Base-by-base conservation (phyloP, 345 rosid species). In the Eucalyptus cloeziana region DNA sequence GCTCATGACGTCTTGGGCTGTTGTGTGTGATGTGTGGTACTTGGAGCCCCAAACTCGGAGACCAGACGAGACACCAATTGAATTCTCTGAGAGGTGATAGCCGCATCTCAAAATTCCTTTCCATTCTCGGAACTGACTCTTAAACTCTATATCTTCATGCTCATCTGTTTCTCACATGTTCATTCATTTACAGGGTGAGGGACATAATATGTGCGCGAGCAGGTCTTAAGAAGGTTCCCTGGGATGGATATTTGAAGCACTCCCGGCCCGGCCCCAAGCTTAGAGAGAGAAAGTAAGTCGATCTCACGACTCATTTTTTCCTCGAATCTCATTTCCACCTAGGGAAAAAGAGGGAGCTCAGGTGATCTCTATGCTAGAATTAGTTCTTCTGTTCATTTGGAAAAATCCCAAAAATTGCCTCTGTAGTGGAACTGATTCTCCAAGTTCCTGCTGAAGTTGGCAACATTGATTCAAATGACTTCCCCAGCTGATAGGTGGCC, bases 1-100 rank as follows among this genome's bases (percentile, higher is more conserved):
- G 92, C 99, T 98, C 87, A 97, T 98, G 99, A 96, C 99, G 86
- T 95, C 99, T 31, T 98, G 99, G 99, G 99, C 99, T 62, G 99
- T 98, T 89, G 99, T 98, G 88, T 98, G 99, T 93, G 99, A 97
- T 50, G 99, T 97, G 44, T 98, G 99, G 99, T 98, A 96, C 92
- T 93, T 98, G 92, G 99, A 98, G 90, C 99, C 99, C n/a, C 99
- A 97, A 90, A 96, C 90, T 62, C 91, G 95, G 89, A 95, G 88
- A 93, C 96, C 96, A 31, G 97, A 97, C 76, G 99, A 98, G 94
- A 96, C 99, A 43, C 88, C 95, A 49, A 97, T 97, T 52, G 99
- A 96, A 88, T 98, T 98, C 92, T 98, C 99, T 49, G 99, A 97
- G 96, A 96, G 99, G 99, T 97, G 90, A 89, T 43, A 54, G 16